These are phyloP conservation scores for Lipomyces anomalus DNA, from an alignment of 805 yeast species.

Conservation along the genomic window DNA sequence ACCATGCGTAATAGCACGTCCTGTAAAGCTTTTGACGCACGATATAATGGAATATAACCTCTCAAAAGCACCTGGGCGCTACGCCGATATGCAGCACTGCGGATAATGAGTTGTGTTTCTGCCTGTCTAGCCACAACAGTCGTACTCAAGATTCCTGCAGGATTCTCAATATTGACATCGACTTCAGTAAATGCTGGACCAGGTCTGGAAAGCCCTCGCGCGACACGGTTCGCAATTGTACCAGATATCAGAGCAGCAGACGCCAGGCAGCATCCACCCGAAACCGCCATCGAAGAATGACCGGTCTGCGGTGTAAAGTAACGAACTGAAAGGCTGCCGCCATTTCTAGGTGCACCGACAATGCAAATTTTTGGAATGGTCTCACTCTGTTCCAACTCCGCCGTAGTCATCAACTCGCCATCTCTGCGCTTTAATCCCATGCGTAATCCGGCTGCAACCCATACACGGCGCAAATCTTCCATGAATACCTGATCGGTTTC, in stretches of 20 bases:
- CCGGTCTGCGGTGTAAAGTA: not conserved
- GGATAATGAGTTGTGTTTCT: not conserved
- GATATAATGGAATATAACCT: not conserved
- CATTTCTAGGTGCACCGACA: not conserved
- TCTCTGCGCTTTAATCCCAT: not conserved
- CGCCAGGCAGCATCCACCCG: not conserved
- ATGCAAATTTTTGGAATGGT: not conserved
- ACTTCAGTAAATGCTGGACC: not conserved
- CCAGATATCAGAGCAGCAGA: not conserved
- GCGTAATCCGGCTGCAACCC: not conserved
- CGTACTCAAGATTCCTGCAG: not conserved
- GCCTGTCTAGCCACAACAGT: not conserved
- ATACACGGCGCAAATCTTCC: not conserved
- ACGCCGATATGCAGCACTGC: not conserved
- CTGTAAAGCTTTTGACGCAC: not conserved
- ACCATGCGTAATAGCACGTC: too few species aligned
- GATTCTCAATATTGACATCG: not conserved
- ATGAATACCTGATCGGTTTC: not conserved
- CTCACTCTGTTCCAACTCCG: not conserved
- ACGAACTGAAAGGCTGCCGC: not conserved
- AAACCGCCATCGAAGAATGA: not conserved
- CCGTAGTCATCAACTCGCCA: not conserved
- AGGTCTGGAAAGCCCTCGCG: not conserved
- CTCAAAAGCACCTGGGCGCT: not conserved
- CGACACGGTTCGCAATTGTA: not conserved